Base-by-base conservation (phyloP, 2,329 filamentous ascomycete genomes). In the Pseudogymnoascus sp. region DNA sequence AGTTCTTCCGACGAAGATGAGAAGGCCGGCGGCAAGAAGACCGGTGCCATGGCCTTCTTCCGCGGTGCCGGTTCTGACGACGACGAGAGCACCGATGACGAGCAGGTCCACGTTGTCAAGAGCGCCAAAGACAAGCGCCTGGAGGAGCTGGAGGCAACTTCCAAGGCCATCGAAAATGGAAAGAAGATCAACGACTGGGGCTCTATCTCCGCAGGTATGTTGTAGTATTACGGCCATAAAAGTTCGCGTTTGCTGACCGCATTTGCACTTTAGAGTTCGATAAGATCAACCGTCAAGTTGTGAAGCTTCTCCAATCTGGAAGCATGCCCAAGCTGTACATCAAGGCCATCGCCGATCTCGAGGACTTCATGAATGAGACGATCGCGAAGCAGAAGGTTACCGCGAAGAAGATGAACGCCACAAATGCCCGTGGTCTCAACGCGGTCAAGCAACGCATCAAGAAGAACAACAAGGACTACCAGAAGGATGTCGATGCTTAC, bases 151-250 rank as follows among this genome's bases (percentile, higher is more conserved):
- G 93, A 99, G 76, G 84, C 85, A 64, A 96, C 87, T 45, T 89
- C 97, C 72, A 88, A 89, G 75, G 79, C 89, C 72, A 97, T 99
- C 72, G 92, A 97, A 74, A 99, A 99, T 79, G 92, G 90, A 65
- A 83, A 94, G 77, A 97, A 96, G 82, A 99, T 97, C 73, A 92
- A 90, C 73, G 94, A 99, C 78, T 99, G 94, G 94, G 89, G 88
- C 68, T 87, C 93, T 66, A 95, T 97, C 69, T 90, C 91, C 65
- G 84, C 85, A 73, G 92, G 92, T 95, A 83, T 71, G 87, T 65
- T 39, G 6, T 12, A 33, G 31, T 55, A 55, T 33, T 33, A 55
- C 15, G n/a, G 27, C 29, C 15, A 18, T 33, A 15, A 33, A 55
- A 33, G 29, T n/a, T 33, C 48, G 48, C 48, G 29, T 55, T 55